Evolutionary conservation across 1,139 yeast species (phyloP).

Genomic region (Magnusiomyces sp.): DNA sequence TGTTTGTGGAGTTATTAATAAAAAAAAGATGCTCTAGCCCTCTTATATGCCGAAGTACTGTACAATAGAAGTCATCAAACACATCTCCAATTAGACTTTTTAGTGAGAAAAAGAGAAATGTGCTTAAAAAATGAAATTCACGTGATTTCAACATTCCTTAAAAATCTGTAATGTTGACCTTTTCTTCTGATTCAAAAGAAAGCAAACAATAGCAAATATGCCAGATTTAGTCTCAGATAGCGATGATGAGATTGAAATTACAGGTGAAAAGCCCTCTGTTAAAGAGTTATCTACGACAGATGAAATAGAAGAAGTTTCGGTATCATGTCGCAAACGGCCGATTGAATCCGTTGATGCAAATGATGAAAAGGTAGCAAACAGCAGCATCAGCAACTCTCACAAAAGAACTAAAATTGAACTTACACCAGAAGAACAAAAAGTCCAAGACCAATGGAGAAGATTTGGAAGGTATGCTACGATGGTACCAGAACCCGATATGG

Average conservation of each 20-base stretch:
- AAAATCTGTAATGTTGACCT: not conserved
- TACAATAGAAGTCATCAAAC: no score
- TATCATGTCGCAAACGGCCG: not conserved
- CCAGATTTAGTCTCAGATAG: not conserved
- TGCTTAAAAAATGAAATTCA: not conserved
- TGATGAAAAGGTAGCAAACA: not conserved
- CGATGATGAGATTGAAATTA: conserved; percentile 3
- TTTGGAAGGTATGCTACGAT: not conserved
- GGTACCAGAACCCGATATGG: not conserved
- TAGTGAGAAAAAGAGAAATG: not conserved
- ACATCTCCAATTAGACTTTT: no score
- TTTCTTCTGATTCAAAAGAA: not conserved
- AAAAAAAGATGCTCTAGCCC: no score
- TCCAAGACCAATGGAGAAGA: no score
- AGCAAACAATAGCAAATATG: not conserved
- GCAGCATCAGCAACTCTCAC: not conserved
- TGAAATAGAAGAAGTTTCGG: not conserved
- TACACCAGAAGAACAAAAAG: no score
- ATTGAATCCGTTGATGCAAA: not conserved
- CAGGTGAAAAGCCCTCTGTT: not conserved
- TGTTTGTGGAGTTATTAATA: no score
- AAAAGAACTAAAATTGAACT: no score
- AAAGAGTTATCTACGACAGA: not conserved
- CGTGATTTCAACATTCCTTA: not conserved
- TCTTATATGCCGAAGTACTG: no score